phyloP scores from a whole-genome alignment of 2,329 filamentous ascomycete species.

The Cytospora chrysosperma region DNA sequence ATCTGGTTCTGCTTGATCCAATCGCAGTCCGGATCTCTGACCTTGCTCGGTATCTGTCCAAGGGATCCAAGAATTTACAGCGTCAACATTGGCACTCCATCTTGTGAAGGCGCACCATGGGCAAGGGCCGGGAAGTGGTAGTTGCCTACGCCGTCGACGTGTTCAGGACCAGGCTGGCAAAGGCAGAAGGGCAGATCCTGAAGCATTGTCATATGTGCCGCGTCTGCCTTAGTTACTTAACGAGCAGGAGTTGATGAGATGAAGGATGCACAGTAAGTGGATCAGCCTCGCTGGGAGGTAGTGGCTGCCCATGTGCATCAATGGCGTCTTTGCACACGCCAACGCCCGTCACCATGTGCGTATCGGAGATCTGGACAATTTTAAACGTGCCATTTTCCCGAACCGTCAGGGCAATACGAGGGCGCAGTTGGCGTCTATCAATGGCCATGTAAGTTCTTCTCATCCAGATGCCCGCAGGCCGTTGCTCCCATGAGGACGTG shows the following conservation, averaged over 20 bases:
- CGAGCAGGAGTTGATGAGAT: background rate
- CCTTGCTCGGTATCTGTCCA: slow-evolving; percentile 31
- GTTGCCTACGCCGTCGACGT: slow-evolving; percentile 33
- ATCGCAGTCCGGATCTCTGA: slow-evolving; percentile 31
- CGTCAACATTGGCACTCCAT: slow-evolving; percentile 29
- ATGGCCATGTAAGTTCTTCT: slow-evolving; percentile 44
- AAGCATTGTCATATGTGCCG: slow-evolving; percentile 32
- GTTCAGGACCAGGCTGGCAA: slow-evolving; percentile 29
- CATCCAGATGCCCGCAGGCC: slow-evolving; percentile 65
- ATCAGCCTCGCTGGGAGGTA: slow-evolving; percentile 60
- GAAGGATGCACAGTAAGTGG: slow-evolving; percentile 48
- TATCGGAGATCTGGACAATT: slow-evolving; percentile 64
- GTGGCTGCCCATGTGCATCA: slow-evolving; percentile 34
- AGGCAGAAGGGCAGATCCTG: slow-evolving; percentile 31
- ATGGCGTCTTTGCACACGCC: slow-evolving; percentile 34
- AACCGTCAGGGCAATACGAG: slow-evolving; percentile 44
- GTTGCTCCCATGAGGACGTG: slow-evolving; percentile 55
- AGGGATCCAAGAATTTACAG: slow-evolving; percentile 34
- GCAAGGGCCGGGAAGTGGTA: slow-evolving; percentile 30
- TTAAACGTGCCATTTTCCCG: slow-evolving; percentile 70
- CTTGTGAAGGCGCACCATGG: background rate
- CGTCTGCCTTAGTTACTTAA: background rate
- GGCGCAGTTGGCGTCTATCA: slow-evolving; percentile 23
- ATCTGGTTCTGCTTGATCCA: slow-evolving; percentile 34
- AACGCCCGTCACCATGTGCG: slow-evolving; percentile 34